Percentiles rank a stretch among this genome's conserved stretches.
Conservation (phyloP, 495 filamentous ascomycete species). For the Achaetomiella virescens region DNA sequence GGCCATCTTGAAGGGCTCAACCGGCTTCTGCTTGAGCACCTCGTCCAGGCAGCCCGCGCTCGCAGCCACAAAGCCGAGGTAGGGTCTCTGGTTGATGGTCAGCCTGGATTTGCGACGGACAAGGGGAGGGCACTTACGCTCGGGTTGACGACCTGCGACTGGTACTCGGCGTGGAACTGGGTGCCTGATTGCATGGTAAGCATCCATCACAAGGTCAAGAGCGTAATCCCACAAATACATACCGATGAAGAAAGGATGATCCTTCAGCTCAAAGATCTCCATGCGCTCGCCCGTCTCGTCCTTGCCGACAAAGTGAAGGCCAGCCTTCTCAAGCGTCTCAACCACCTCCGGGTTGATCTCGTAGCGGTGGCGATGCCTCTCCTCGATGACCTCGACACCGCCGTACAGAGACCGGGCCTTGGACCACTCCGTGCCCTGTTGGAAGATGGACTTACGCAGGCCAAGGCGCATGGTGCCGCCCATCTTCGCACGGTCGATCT, state of each 20-base stretch:
- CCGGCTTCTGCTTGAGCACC: constrained; percentile 14
- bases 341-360: constrained; percentile 68
- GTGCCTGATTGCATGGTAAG: neutral
- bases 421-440: constrained; percentile 72
- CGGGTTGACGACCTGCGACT: constrained; percentile 14
- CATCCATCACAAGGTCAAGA: neutral
- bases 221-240: neutral
- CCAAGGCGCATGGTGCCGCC: constrained; percentile 95
- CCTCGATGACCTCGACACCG: constrained; percentile 45
- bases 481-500: constrained; percentile 55
- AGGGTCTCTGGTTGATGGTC: constrained; percentile 6
- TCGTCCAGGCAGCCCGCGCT: constrained; percentile 14
- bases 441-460: constrained; percentile 65
- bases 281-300: constrained; percentile 79
- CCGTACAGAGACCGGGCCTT: constrained; percentile 72
- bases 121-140: constrained; percentile 7
- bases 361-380: constrained; percentile 69
- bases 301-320: constrained; percentile 66
- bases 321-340: constrained; percentile 49
- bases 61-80: constrained; percentile 17
- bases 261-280: constrained; percentile 83
- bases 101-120: neutral
- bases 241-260: constrained; percentile 85
- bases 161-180: constrained; percentile 25
- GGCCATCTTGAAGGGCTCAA: constrained; percentile 8